A percentile compares a stretch with the other conserved stretches of the same genome.
Conservation (phyloP, 2,329 filamentous ascomycete species). For the Ascochyta rabiei region DNA sequence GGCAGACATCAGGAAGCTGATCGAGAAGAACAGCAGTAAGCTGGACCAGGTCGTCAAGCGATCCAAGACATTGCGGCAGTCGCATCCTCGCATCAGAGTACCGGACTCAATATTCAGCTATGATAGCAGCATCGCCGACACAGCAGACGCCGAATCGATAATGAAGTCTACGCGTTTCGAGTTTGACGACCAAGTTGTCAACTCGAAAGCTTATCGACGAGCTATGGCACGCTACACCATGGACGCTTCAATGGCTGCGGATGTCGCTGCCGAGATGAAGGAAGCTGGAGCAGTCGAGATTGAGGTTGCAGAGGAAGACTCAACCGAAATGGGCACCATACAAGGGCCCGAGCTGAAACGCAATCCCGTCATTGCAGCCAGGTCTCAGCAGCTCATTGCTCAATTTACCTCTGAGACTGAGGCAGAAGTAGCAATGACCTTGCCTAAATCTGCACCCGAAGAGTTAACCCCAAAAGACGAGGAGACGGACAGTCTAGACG, state of each 20-base stretch:
- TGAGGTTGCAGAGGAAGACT: slow-evolving; percentile 16
- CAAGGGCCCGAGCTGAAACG: slow-evolving; percentile 1
- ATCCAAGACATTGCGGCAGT: slow-evolving; percentile 32
- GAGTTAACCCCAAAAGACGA: neutral
- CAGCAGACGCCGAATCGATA: slow-evolving; percentile 25
- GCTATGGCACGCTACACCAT: slow-evolving; percentile 33
- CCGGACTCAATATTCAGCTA: slow-evolving; percentile 35
- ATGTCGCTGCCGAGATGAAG: neutral
- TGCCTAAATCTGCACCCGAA: neutral
- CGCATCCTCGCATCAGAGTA: slow-evolving; percentile 37
- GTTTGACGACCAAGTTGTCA: slow-evolving; percentile 42
- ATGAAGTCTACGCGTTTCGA: slow-evolving; percentile 34
- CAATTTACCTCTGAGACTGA: slow-evolving; percentile 2
- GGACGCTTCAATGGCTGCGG: neutral
- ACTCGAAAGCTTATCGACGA: slow-evolving; percentile 40
- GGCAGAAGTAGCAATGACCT: neutral
- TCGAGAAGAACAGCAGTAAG: slow-evolving; percentile 36
- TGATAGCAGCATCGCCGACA: slow-evolving; percentile 1
- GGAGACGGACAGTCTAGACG: slow-evolving; percentile 11
- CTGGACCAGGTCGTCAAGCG: slow-evolving; percentile 36
- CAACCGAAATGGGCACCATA: slow-evolving; percentile 18
- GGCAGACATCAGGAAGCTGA: slow-evolving; percentile 38
- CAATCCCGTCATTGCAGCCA: neutral
- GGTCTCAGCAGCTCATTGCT: slow-evolving; percentile 3
- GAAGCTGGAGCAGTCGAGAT: slow-evolving; percentile 1